Evolutionary conservation across 306 rosid genomes (phyloP), one percentile per base, ranked within the genome.

Genomic region (Cicer judaicum): DNA sequence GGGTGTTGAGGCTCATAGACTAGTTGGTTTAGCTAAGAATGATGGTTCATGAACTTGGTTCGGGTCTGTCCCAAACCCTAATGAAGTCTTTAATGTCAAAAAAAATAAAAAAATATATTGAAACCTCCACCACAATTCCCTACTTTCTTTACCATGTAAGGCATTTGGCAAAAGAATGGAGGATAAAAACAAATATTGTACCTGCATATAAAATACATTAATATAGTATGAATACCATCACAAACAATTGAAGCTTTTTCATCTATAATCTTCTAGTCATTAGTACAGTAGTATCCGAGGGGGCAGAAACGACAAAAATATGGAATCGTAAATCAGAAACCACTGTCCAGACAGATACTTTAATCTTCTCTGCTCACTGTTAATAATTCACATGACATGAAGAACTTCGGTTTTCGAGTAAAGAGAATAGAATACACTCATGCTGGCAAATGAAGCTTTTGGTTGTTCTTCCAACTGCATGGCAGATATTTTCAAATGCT

Each of bases 391-490:
- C 59, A 62, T 61, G 65, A 48, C 47, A 62, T 48, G 66, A 85
- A 85, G 79, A 62, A 42, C 41, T 70, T 70, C 70, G 66, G 11
- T 75, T 83, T 80, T 69, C 29, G 63, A 72, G 29, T 13, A 47
- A 24, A 43, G 78, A 49, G 63, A 61, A 82, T 2, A 24, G 34
- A 24, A 24, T 55, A 9, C 39, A 63, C 73, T 91, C 85, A 93
- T 60, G 96, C 98, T 34, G 98, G 98, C 74, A 92, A 74, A 72
- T 92, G 84, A 50, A 92, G 98, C 84, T 84, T 92, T 15, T 75
- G 88, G 70, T 87, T 90, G 81, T 90, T 92, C 96, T 90, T 92
- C 98, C 92, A 89, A 77, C 98, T 92, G 90, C 84, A 78, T 1
- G 60, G 62, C 19, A 75, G 34, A 61, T 84, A 68, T 72, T 43